Conservation (phyloP, 2,329 filamentous ascomycete species). For the Epichloe sibirici region DNA sequence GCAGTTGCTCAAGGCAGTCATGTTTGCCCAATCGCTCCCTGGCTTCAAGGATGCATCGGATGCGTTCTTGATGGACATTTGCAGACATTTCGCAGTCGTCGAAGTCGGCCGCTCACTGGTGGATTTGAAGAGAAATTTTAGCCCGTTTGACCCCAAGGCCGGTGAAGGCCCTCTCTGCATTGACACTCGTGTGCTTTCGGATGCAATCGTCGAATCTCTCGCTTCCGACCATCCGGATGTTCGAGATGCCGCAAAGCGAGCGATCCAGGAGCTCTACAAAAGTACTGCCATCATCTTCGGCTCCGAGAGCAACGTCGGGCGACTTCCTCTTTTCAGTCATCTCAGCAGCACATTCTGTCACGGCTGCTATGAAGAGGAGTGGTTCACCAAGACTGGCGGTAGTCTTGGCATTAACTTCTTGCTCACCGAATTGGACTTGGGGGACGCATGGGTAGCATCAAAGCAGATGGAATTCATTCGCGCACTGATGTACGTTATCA, state of each 20-base stretch:
- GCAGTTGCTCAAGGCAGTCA: slow-evolving; percentile 77
- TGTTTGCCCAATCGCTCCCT: slow-evolving; percentile 72
- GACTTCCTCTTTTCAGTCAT: slow-evolving; percentile 73
- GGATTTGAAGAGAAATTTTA: slow-evolving; percentile 62
- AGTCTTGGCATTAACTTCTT: slow-evolving; percentile 82
- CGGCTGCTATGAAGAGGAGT: slow-evolving; percentile 93
- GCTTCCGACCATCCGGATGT: slow-evolving; percentile 74
- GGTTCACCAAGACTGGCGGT: slow-evolving; percentile 95
- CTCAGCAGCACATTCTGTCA: slow-evolving; percentile 80
- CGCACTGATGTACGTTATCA: slow-evolving; percentile 93
- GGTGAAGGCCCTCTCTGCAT: slow-evolving; percentile 82
- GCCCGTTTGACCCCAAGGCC: slow-evolving; percentile 70
- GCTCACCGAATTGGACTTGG: slow-evolving; percentile 72
- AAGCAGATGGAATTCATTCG: slow-evolving; percentile 81
- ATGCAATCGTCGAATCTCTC: slow-evolving; percentile 81
- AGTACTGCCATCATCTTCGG: slow-evolving; percentile 71
- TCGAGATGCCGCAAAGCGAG: slow-evolving; percentile 68
- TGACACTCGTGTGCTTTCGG: slow-evolving; percentile 75
- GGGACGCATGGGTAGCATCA: slow-evolving; percentile 68
- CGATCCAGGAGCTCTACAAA: slow-evolving; percentile 67
- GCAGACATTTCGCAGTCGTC: slow-evolving; percentile 79
- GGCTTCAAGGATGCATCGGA: slow-evolving; percentile 69
- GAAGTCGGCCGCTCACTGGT: slow-evolving; percentile 81
- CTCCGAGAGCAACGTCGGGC: slow-evolving; percentile 55
- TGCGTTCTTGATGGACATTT: slow-evolving; percentile 65